A percentile compares a stretch with the other conserved stretches of the same genome.
Conservation (phyloP, 192 early-diverging fungal genomes). For the Thoreauomyces humboldtii region DNA sequence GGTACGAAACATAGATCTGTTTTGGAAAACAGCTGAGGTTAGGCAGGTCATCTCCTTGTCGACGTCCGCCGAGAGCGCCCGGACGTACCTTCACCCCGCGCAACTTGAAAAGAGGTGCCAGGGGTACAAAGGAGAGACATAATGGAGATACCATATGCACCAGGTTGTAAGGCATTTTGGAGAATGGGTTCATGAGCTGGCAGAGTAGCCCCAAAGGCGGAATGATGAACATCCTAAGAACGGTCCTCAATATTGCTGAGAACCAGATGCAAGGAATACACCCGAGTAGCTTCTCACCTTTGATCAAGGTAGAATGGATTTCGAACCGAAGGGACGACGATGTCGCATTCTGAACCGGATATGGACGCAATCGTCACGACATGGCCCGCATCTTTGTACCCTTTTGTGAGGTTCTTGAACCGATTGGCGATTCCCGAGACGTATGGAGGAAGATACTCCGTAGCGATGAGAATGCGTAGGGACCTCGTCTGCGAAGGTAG, state of each 20-base stretch:
- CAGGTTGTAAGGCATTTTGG: conserved; percentile 44
- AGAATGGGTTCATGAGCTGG: conserved; percentile 38
- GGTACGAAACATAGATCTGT: conserved; percentile 56
- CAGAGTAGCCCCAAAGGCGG: conserved; percentile 40
- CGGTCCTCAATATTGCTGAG: not conserved
- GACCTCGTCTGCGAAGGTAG: too few species aligned
- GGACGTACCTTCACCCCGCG: conserved; percentile 31
- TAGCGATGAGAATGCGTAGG: conserved; percentile 48
- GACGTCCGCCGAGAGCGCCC: too few species aligned
- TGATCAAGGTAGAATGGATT: conserved; percentile 47
- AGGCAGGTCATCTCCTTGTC: too few species aligned
- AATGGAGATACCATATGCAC: conserved; percentile 47
- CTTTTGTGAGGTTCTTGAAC: conserved; percentile 45
- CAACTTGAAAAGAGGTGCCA: conserved; percentile 40
- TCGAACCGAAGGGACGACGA: conserved; percentile 32
- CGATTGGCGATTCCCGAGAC: conserved; percentile 55
- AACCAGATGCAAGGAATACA: conserved; percentile 1
- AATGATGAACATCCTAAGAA: conserved; percentile 44
- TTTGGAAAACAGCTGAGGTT: too few species aligned
- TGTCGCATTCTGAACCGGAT: conserved; percentile 42
- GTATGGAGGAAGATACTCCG: conserved; percentile 53
- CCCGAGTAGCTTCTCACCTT: conserved; percentile 22
- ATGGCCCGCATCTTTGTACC: conserved; percentile 47
- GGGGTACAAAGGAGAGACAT: conserved; percentile 35
- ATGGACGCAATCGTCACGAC: conserved; percentile 44